A percentile compares a stretch with the other conserved stretches of the same genome.
phyloP scores from a whole-genome alignment of 176 grass and related monocot species.

The Coix lacrymajobi region DNA sequence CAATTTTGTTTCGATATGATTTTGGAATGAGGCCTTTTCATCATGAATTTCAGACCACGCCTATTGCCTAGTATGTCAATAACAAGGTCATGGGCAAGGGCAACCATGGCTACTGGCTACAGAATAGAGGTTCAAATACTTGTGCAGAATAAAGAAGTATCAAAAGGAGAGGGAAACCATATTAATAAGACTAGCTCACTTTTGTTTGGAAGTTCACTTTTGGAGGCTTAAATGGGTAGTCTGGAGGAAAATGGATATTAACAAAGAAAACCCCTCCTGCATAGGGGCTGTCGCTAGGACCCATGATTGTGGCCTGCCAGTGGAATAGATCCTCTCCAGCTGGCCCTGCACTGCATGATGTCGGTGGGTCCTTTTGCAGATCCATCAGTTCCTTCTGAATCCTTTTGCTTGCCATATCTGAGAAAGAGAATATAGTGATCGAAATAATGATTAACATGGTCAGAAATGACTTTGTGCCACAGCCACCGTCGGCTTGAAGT shows the following conservation, averaged over 20 bases:
- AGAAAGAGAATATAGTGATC: conserved; percentile 19
- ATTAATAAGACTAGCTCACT: conserved; percentile 33
- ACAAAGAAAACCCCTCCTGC: conserved; percentile 79
- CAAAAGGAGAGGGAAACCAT: background rate
- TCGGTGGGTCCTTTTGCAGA: conserved; percentile 82
- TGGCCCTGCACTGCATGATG: conserved; percentile 86
- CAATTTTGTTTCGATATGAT: background rate
- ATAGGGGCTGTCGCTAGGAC: conserved; percentile 83
- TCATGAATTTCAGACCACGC: background rate
- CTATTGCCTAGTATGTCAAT: background rate
- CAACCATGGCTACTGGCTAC: background rate
- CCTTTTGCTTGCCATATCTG: conserved; percentile 88
- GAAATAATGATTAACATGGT: background rate
- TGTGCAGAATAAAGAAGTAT: background rate
- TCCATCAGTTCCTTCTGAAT: conserved; percentile 94
- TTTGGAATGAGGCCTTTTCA: background rate
- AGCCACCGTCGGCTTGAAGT: background rate
- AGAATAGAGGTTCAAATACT: background rate
- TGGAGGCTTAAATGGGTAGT: conserved; percentile 93
- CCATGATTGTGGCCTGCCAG: conserved; percentile 95
- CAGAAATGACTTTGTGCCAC: background rate
- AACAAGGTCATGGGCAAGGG: background rate
- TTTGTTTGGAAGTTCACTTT: conserved; percentile 93
- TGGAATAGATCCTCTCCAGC: conserved; percentile 82
- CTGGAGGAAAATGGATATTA: conserved; percentile 89